A percentile compares a stretch with the other conserved stretches of the same genome.
Evolutionary conservation across 305 asterid species (phyloP).

Genomic region (Fraxinus velutina): DNA sequence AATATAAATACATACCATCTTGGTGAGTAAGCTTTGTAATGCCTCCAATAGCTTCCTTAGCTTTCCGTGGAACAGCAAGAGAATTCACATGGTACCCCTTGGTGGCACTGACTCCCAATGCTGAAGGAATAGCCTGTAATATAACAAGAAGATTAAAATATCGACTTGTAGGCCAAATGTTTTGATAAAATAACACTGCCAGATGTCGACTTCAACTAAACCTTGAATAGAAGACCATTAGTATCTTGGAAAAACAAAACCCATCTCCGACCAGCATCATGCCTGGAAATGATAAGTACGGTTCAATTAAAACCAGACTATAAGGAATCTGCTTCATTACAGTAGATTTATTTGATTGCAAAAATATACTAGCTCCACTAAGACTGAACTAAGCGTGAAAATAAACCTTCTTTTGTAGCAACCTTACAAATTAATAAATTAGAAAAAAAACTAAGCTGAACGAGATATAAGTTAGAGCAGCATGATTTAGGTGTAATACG

Average conservation of each 20-base stretch:
- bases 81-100: slow-evolving; percentile 92
- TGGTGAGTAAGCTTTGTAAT: slow-evolving; percentile 82
- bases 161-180: slow-evolving; percentile 3
- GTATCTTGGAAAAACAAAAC: slow-evolving; percentile 97
- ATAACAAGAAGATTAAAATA: slow-evolving; percentile 12
- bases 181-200: slow-evolving; percentile 6
- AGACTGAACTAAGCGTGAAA: background rate
- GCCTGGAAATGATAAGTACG: slow-evolving; percentile 46
- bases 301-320: slow-evolving; percentile 12
- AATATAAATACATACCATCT: slow-evolving; percentile 56
- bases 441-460: background rate
- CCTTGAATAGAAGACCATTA: slow-evolving; percentile 97
- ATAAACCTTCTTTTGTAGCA: background rate
- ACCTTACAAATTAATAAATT: background rate
- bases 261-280: slow-evolving; percentile 83
- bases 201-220: slow-evolving; percentile 27
- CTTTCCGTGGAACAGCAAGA: slow-evolving; percentile 98
- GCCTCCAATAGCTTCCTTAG: slow-evolving; percentile 99
- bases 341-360: background rate
- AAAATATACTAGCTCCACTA: background rate
- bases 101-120: slow-evolving; percentile 84
- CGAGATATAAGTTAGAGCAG: background rate
- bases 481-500: slow-evolving; percentile 25
- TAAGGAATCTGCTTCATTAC: background rate
- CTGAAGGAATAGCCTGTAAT: slow-evolving; percentile 82